Evolutionary conservation across 2,329 filamentous ascomycete genomes (phyloP).

Genomic region (Monosporascus sp.): DNA sequence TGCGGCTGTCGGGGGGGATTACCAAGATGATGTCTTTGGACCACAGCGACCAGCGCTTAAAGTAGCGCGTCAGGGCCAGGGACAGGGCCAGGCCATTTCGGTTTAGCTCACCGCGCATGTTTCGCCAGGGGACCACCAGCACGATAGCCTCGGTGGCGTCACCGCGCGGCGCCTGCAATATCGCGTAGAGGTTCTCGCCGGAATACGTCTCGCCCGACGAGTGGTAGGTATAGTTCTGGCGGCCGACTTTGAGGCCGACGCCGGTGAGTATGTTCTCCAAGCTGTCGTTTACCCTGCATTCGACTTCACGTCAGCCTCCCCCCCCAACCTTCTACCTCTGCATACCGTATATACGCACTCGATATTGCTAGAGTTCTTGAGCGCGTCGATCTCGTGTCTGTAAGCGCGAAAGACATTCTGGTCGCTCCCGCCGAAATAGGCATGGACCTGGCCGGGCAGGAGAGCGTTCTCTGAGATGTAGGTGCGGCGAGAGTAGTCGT

Average conservation of each 20-base stretch:
- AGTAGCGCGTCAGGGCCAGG: constrained; percentile 85
- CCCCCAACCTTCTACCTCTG: background rate
- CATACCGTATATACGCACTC: constrained; percentile 35
- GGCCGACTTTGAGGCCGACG: constrained; percentile 79
- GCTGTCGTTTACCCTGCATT: constrained; percentile 56
- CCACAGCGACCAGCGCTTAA: constrained; percentile 97
- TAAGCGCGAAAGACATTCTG: constrained; percentile 92
- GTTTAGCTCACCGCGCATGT: constrained; percentile 73
- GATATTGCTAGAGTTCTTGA: constrained; percentile 48
- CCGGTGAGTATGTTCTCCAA: constrained; percentile 71
- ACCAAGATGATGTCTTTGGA: constrained; percentile 97
- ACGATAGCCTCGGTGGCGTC: constrained; percentile 98
- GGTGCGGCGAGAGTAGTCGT: constrained; percentile 85
- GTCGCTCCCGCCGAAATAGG: constrained; percentile 94
- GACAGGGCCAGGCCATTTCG: constrained; percentile 81
- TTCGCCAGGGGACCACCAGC: constrained; percentile 82
- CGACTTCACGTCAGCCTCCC: constrained; percentile 2
- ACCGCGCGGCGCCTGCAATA: constrained; percentile 86
- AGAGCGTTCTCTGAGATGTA: constrained; percentile 98
- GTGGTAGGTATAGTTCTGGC: constrained; percentile 81
- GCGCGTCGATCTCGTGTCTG: constrained; percentile 69
- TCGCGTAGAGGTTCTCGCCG: constrained; percentile 89
- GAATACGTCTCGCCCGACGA: constrained; percentile 67
- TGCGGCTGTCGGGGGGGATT: constrained; percentile 80
- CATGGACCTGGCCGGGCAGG: constrained; percentile 91